Conservation (phyloP, 2,329 filamentous ascomycete species). For the Juglanconis oblonga region DNA sequence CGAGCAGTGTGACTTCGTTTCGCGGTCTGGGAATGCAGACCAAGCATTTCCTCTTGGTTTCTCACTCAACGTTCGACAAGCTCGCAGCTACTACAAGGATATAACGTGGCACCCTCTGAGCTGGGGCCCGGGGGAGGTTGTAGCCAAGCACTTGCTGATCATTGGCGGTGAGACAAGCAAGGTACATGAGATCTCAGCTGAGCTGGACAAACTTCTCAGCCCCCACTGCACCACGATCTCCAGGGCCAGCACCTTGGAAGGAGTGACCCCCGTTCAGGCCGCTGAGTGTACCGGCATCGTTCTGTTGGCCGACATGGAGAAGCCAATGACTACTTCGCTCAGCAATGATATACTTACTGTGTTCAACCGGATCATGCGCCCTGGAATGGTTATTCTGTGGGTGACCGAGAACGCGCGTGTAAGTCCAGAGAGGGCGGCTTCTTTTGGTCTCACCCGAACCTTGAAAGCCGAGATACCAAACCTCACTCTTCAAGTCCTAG, state of each 20-base stretch:
- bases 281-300: conserved; percentile 29
- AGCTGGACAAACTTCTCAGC: conserved; percentile 23
- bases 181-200: conserved; percentile 19
- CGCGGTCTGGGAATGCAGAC: conserved; percentile 28
- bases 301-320: conserved; percentile 35
- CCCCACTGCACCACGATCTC: conserved; percentile 22
- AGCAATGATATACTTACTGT: conserved; percentile 28
- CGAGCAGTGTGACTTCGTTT: conserved; percentile 31
- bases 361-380: conserved; percentile 25
- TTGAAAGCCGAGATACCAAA: conserved; percentile 30
- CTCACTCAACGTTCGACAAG: conserved; percentile 36
- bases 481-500: conserved; percentile 29
- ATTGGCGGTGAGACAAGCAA: conserved; percentile 25
- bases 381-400: conserved; percentile 30
- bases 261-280: conserved; percentile 21
- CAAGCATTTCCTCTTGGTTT: conserved; percentile 32
- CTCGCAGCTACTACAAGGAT: conserved; percentile 24
- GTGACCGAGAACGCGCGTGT: conserved; percentile 24
- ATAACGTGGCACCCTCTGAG: conserved; percentile 20
- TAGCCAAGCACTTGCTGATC: conserved; percentile 29
- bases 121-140: background rate
- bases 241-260: conserved; percentile 25
- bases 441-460: conserved; percentile 31
- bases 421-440: conserved; percentile 28
- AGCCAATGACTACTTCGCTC: conserved; percentile 33